Evolutionary conservation across 768 basidiomycete species (phyloP).

Genomic region (Pleurotus eryngii): DNA sequence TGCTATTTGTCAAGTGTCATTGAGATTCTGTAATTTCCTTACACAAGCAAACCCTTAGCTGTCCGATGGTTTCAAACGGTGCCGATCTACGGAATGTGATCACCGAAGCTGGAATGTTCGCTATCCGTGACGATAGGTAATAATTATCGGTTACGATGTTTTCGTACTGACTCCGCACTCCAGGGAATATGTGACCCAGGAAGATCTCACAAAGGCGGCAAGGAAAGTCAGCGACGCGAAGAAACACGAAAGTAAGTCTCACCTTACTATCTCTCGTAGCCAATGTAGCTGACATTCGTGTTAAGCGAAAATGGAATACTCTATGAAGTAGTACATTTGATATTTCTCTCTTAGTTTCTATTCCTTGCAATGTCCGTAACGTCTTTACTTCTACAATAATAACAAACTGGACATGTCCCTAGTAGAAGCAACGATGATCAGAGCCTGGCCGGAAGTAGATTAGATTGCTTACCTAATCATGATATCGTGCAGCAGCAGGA

Average conservation of each 20-base stretch:
- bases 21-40: neutral
- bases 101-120: conserved; percentile 97
- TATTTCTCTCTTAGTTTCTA: neutral
- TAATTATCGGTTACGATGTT: conserved; percentile 1
- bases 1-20: conserved; percentile 5
- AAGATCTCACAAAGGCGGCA: conserved; percentile 94
- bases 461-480: no score
- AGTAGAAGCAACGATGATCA: no score
- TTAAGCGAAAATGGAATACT: conserved; percentile 57
- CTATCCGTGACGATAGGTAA: conserved; percentile 92
- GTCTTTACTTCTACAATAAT: no score
- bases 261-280: neutral
- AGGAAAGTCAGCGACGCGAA: conserved; percentile 95
- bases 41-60: conserved; percentile 40
- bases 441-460: no score
- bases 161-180: conserved; percentile 1
- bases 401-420: no score
- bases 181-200: conserved; percentile 89
- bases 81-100: conserved; percentile 95
- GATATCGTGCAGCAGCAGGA: no score
- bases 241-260: conserved; percentile 87
- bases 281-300: conserved; percentile 6
- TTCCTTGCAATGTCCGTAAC: neutral
- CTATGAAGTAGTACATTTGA: conserved; percentile 12
- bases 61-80: conserved; percentile 93